Conservation (phyloP, 1,284 basidiomycete species). For the Leccinum pallidistipes region DNA sequence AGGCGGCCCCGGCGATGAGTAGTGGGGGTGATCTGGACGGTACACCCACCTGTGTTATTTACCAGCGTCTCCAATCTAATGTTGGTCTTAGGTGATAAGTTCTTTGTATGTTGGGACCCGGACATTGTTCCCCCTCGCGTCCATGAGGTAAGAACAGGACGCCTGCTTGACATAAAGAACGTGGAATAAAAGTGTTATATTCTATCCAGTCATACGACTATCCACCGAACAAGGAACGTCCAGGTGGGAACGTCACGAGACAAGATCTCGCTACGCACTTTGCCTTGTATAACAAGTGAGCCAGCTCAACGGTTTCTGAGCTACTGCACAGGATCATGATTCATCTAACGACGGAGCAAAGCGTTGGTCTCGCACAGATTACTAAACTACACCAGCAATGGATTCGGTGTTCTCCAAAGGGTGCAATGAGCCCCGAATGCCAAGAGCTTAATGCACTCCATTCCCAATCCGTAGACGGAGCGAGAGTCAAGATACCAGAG, state of each 20-base stretch:
- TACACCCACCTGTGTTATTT: slow-evolving; percentile 21
- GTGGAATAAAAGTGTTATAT: not conserved
- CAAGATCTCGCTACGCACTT: slow-evolving; percentile 61
- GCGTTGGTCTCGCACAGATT: slow-evolving; percentile 54
- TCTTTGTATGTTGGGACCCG: slow-evolving; percentile 66
- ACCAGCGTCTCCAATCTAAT: not conserved
- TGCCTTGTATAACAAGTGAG: slow-evolving; percentile 60
- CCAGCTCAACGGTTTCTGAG: not conserved
- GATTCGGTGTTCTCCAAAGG: slow-evolving; percentile 52
- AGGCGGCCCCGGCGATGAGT: slow-evolving; percentile 66
- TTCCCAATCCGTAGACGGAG: slow-evolving; percentile 66
- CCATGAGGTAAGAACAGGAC: slow-evolving; percentile 43
- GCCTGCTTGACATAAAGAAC: not conserved
- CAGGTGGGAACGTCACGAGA: slow-evolving; percentile 47
- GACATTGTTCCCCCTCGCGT: slow-evolving; percentile 56
- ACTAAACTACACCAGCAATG: slow-evolving; percentile 58
- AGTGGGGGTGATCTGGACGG: slow-evolving; percentile 65
- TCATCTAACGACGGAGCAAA: slow-evolving; percentile 22
- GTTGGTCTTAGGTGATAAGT: slow-evolving; percentile 51
- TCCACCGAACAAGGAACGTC: slow-evolving; percentile 56
- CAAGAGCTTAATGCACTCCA: slow-evolving; percentile 69
- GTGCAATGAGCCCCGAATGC: slow-evolving; percentile 62
- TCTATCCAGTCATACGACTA: slow-evolving; percentile 58
- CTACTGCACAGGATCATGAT: not conserved
- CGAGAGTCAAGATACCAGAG: slow-evolving; percentile 41